Evolutionary conservation across 257 asterid genomes (phyloP), one percentile per base, ranked within the genome.

Genomic region (Solanum chiquidenum): DNA sequence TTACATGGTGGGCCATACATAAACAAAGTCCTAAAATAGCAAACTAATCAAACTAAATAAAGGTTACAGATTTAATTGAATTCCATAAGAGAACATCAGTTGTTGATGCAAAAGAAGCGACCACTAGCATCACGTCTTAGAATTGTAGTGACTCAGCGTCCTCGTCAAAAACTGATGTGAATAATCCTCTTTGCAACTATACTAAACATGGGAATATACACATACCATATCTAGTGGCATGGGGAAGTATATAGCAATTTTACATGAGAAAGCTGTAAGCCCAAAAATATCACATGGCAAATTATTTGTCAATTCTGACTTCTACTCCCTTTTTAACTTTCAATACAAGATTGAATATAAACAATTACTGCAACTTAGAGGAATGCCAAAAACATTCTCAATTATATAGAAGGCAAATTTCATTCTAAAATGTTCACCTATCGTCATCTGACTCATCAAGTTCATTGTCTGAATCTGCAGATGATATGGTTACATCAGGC

Each of bases 401-500:
- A 18, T 31, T 12, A 89, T 58, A 83, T 34, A 66, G 21, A 74
- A 66, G 31, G 64, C 1, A 77, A 77, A 77, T 29, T 25, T 42
- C 37, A 44, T 77, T 79, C 84, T 44, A 79, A 42, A 66, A 88
- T 68, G 16, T 76, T 84, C 31, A 96, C 98, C 99, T 96, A 31
- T 96, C 98, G 88, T 95, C 99, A 37, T 96, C 98, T 44, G 98
- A 95, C 35, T 93, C 98, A 88, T 95, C 98, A 86, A 92, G 85
- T 88, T 96, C 98, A 89, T 95, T 87, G 88, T 96, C 99, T 8
- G 98, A 95, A 77, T 94, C 98, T 72, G 98, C 97, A 85, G 98
- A 94, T 86, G 98, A 93, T 82, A 96, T 95, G 87, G 91, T 95
- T 80, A 96, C 97, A 90, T 96, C 99, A 88, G 98, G 99, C 92